phyloP scores from a whole-genome alignment of 2,329 filamentous ascomycete genomes.

The Paraconiothyrium brasiliense region DNA sequence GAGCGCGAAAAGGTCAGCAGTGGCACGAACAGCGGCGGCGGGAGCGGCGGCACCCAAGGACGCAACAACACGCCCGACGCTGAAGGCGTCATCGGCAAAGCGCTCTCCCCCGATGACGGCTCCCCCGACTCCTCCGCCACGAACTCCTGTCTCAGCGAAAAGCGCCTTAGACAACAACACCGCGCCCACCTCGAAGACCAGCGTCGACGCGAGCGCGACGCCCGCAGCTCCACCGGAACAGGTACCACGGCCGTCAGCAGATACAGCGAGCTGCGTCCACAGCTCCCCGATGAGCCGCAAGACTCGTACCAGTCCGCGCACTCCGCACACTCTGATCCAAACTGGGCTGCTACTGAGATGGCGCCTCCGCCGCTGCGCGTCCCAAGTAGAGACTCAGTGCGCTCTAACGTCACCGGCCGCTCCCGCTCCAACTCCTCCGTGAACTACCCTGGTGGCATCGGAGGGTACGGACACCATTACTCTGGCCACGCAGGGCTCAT shows the following conservation, averaged over 20 bases:
- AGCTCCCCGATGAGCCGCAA: not conserved
- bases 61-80: slow-evolving; percentile 18
- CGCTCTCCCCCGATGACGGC: not conserved
- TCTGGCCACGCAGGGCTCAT: slow-evolving; percentile 9
- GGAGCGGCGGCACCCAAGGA: slow-evolving; percentile 23
- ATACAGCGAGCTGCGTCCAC: not conserved
- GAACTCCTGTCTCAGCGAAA: slow-evolving; percentile 2
- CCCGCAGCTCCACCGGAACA: slow-evolving; percentile 5
- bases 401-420: slow-evolving; percentile 12
- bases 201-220: not conserved
- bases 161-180: slow-evolving; percentile 1
- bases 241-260: slow-evolving; percentile 8
- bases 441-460: slow-evolving; percentile 16
- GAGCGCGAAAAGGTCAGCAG: not conserved
- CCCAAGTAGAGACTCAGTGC: slow-evolving; percentile 1
- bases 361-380: slow-evolving; percentile 15
- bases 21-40: slow-evolving; percentile 15
- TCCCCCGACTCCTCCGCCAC: not conserved
- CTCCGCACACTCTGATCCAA: slow-evolving; percentile 14
- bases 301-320: not conserved
- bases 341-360: slow-evolving; percentile 14
- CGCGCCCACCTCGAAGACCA: slow-evolving; percentile 2
- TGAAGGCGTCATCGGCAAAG: slow-evolving; percentile 2
- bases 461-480: not conserved
- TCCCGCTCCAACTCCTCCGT: slow-evolving; percentile 12